Percentiles rank a stretch among this genome's conserved stretches.
Evolutionary conservation across 768 basidiomycete genomes (phyloP).

Genomic region (Rhizopogon sp.): DNA sequence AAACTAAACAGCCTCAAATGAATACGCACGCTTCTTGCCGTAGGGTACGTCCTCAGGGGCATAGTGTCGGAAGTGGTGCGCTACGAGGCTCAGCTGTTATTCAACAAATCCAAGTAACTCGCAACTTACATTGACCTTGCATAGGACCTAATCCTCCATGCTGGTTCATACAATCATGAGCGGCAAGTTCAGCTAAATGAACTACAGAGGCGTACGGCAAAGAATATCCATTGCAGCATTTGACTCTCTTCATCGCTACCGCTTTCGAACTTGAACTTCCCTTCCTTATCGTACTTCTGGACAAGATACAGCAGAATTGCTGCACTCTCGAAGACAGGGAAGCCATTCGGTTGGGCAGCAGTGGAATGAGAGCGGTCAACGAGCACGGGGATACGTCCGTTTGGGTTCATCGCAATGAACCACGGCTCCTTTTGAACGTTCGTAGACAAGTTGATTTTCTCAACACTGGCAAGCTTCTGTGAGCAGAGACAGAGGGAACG

Average conservation of each 20-base stretch:
- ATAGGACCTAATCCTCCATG: slow-evolving; percentile 85
- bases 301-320: slow-evolving; percentile 82
- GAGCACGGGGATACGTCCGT: slow-evolving; percentile 67
- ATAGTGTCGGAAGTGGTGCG: slow-evolving; percentile 64
- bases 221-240: slow-evolving; percentile 85
- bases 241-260: slow-evolving; percentile 60
- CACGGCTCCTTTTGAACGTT: slow-evolving; percentile 79
- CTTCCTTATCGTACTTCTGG: slow-evolving; percentile 77
- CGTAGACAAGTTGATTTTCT: slow-evolving; percentile 52
- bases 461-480: slow-evolving; percentile 29
- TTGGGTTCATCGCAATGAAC: slow-evolving; percentile 74
- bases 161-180: slow-evolving; percentile 27
- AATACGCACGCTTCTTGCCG: slow-evolving; percentile 52
- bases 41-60: slow-evolving; percentile 69
- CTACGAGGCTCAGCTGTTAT: slow-evolving; percentile 23
- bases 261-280: slow-evolving; percentile 62
- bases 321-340: slow-evolving; percentile 69
- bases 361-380: slow-evolving; percentile 46
- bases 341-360: slow-evolving; percentile 36
- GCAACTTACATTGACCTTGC: slow-evolving; percentile 59
- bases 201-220: slow-evolving; percentile 43
- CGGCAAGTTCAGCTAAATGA: neutral
- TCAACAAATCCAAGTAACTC: slow-evolving; percentile 3
- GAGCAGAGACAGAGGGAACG: neutral
- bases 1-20: neutral